A percentile compares a stretch with the other conserved stretches of the same genome.
Conservation (phyloP, 768 basidiomycete species). For the Mycena filopes region DNA sequence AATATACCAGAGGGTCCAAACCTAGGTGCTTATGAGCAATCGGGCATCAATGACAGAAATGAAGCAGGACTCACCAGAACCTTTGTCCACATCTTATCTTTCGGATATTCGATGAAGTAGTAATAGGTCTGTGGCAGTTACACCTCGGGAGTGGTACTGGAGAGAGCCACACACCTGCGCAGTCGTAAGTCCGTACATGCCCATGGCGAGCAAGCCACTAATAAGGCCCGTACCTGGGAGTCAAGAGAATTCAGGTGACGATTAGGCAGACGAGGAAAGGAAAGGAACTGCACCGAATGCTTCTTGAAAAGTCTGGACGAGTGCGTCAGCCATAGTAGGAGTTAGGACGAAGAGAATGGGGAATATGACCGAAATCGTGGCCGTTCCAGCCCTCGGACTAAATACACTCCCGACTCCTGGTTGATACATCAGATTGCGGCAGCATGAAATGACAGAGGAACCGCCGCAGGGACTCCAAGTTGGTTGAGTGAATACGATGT, state of each 20-base stretch:
- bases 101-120: neutral
- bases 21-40: neutral
- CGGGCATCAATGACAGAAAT: too few species aligned
- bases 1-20: neutral
- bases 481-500: too few species aligned
- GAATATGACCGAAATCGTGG: too few species aligned
- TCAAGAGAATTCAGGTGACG: neutral
- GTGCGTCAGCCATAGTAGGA: too few species aligned
- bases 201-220: neutral
- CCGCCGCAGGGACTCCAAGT: too few species aligned
- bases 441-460: too few species aligned
- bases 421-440: too few species aligned
- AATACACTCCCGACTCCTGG: too few species aligned
- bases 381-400: too few species aligned
- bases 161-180: neutral
- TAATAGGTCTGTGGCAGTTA: neutral
- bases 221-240: neutral
- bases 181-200: neutral
- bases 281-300: neutral
- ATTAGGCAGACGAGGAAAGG: too few species aligned
- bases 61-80: neutral
- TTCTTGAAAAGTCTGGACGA: neutral
- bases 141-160: neutral
- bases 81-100: neutral
- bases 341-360: too few species aligned